Evolutionary conservation across 1,284 basidiomycete genomes (phyloP).

Genomic region (Volvariella surrecta): DNA sequence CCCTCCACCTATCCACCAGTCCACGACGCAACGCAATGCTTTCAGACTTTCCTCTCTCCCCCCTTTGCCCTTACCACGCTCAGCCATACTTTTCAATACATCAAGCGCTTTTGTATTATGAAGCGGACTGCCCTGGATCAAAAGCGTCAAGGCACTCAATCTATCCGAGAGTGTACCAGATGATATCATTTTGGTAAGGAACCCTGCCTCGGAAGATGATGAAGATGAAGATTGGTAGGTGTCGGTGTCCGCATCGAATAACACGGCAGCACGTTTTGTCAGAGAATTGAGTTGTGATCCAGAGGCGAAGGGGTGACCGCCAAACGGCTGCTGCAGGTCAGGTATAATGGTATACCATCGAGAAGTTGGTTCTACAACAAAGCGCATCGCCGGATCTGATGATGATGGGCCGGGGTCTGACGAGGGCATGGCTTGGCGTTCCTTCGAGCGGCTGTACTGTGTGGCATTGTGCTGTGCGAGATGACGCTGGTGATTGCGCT

Average conservation of each 20-base stretch:
- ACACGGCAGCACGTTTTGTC: conserved; percentile 36
- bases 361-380: no score
- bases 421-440: no score
- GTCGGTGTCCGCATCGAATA: conserved; percentile 43
- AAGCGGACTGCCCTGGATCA: conserved; percentile 86
- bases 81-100: conserved; percentile 69
- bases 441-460: no score
- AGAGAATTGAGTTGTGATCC: conserved; percentile 36
- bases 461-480: no score
- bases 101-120: conserved; percentile 85
- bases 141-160: conserved; percentile 85
- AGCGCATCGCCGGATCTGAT: no score
- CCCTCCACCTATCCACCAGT: conserved; percentile 96
- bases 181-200: conserved; percentile 78
- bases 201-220: conserved; percentile 63
- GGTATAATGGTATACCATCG: no score
- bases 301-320: no score
- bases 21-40: conserved; percentile 83
- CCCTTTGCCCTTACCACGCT: conserved; percentile 71
- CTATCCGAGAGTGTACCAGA: conserved; percentile 91
- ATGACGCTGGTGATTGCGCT: no score
- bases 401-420: no score
- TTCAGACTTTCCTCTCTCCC: conserved; percentile 89
- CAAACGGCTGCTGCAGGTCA: no score
- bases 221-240: conserved; percentile 36